Evolutionary conservation across 106 monocot species (phyloP), one percentile per base, ranked within the genome.

Genomic region (Platanthera zijinensis): DNA sequence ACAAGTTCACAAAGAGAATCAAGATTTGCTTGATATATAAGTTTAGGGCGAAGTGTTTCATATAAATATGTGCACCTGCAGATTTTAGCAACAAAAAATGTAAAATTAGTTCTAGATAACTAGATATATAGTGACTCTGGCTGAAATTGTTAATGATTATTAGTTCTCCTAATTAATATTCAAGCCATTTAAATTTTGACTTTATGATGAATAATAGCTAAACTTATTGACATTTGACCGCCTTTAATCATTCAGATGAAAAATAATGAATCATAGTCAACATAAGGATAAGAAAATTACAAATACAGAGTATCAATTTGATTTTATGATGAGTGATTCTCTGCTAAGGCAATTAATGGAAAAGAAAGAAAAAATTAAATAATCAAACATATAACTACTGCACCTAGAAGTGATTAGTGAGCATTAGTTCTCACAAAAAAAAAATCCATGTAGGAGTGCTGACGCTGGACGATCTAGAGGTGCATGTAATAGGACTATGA

Each of bases 1-100:
- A 94, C 94, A 90, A 99, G 94, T 80, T 99, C 99, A 81, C 99
- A 99, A 15, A 99, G 88, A 81, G 85, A 76, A 84, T 99, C 99
- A 59, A 99, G 81, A 77, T 85, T 90, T 69, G 88, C 85, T 81
- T 99, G 94, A 81, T 99, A 88, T 85, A 99, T 92, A 39, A 99
- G 73, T 85, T 85, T 99, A 45, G 99, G 99, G 7, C 99, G 87
- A 45, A 99, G 74, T 13, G 90, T 94, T 54, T 99, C 99, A 85
- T 99, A 99, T 64, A 99, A 88, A 79, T 85, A 88, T 32, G 89
- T 92, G 79, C 89, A 92, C 76, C 99, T 99, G 86, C 72, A 87
- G 39, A 80, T 49, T 82, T 79, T 15, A 54, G 14, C 50, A 84
- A 5, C 21, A 75, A 52, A 57, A 80, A 21, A 5, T 32, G 11